Evolutionary conservation across 2,329 filamentous ascomycete genomes (phyloP).

Genomic region (Fragosphaeria purpurea): DNA sequence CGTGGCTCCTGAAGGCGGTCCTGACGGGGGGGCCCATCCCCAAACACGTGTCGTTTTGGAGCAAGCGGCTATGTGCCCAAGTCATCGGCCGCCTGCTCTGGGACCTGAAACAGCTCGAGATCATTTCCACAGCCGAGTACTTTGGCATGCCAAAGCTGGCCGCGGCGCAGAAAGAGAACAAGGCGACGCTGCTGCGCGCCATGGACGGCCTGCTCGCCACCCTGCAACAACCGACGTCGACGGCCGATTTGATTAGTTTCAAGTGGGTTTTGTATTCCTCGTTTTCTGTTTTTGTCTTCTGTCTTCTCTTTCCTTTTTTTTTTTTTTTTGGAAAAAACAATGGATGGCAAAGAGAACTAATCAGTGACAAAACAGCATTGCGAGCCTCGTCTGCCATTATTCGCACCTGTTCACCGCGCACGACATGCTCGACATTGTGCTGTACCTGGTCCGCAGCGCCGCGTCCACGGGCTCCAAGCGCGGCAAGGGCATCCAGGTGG

Average conservation of each 20-base stretch:
- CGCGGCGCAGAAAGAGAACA: slow-evolving; percentile 17
- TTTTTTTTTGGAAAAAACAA: no score
- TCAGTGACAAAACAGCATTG: slow-evolving; percentile 13
- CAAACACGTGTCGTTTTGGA: slow-evolving; percentile 15
- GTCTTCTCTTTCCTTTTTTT: background rate
- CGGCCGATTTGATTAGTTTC: slow-evolving; percentile 20
- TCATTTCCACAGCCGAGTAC: slow-evolving; percentile 16
- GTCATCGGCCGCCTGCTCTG: slow-evolving; percentile 22
- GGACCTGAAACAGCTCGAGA: slow-evolving; percentile 21
- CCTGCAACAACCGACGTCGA: slow-evolving; percentile 16
- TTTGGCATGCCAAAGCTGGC: slow-evolving; percentile 18
- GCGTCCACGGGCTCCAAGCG: slow-evolving; percentile 10
- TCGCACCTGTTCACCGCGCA: slow-evolving; percentile 19
- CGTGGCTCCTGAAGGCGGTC: slow-evolving; percentile 9
- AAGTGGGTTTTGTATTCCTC: slow-evolving; percentile 14
- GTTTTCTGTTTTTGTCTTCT: no score
- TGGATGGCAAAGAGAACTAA: background rate
- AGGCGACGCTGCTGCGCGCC: slow-evolving; percentile 12
- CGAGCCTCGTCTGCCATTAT: slow-evolving; percentile 19
- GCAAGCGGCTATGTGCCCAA: slow-evolving; percentile 19
- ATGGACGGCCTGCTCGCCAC: slow-evolving; percentile 14
- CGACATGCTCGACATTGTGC: slow-evolving; percentile 20
- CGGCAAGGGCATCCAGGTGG: slow-evolving; percentile 15
- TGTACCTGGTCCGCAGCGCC: slow-evolving; percentile 21
- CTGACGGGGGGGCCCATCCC: slow-evolving; percentile 8